These are phyloP conservation scores for Coemansia sp. DNA, from an alignment of 192 early-diverging fungal genomes.

Conservation along the genomic window DNA sequence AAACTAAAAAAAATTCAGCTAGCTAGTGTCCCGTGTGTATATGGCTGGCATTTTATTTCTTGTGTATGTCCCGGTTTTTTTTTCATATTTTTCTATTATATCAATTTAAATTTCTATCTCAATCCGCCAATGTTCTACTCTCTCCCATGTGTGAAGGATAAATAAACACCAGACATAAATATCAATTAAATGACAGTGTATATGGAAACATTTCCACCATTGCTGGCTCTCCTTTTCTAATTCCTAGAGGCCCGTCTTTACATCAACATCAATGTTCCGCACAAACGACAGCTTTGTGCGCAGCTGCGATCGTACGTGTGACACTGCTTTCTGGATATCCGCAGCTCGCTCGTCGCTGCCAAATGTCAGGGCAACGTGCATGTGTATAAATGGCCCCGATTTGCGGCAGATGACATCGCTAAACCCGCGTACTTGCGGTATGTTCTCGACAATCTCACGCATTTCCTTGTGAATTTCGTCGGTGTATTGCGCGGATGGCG, in stretches of 20 bases:
- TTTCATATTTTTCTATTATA: too few species aligned
- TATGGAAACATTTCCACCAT: conserved; percentile 3
- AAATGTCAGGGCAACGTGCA: conserved; percentile 25
- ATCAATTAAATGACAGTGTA: too few species aligned
- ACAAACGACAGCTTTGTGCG: conserved; percentile 26
- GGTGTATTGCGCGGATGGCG: conserved; percentile 30
- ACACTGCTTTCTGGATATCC: conserved; percentile 12
- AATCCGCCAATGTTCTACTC: too few species aligned
- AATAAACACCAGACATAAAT: too few species aligned
- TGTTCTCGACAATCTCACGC: neutral
- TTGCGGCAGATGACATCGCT: conserved; percentile 41
- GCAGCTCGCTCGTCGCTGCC: conserved; percentile 20
- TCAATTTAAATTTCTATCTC: too few species aligned
- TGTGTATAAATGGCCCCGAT: conserved; percentile 47
- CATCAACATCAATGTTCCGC: conserved; percentile 37
- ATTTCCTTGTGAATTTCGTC: conserved; percentile 30
- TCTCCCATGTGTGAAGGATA: too few species aligned
- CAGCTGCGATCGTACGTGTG: conserved; percentile 18
- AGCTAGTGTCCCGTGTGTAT: conserved; percentile 9
- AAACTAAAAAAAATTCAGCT: neutral
- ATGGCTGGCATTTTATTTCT: conserved; percentile 7
- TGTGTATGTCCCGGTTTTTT: neutral
- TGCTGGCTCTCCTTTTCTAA: neutral
- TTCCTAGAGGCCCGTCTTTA: conserved; percentile 1
- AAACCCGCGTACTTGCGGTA: conserved; percentile 14